These are phyloP conservation scores for Vicia faba DNA, from an alignment of 306 rosid species.

Conservation along the genomic window DNA sequence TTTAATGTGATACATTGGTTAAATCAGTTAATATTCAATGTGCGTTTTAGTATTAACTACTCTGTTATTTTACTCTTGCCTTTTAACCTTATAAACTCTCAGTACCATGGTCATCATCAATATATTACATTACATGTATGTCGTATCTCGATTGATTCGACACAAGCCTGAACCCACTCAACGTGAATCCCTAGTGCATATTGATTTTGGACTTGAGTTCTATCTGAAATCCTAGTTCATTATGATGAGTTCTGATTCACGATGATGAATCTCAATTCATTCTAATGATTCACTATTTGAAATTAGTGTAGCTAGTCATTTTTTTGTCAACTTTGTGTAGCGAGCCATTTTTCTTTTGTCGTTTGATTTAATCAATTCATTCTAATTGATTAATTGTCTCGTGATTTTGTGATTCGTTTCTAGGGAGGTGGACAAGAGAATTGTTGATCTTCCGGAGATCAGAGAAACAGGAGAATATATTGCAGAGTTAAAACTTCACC, in stretches of 20 bases:
- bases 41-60: conserved; percentile 5
- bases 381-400: conserved; percentile 10
- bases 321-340: neutral
- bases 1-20: neutral
- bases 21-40: conserved; percentile 4
- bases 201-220: neutral
- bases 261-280: neutral
- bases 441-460: conserved; percentile 84
- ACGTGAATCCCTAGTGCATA: neutral
- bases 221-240: neutral
- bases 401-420: conserved; percentile 26
- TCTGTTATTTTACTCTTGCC: neutral
- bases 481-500: conserved; percentile 96
- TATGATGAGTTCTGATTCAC: neutral
- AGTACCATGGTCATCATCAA: neutral
- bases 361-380: neutral
- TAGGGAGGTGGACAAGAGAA: conserved; percentile 93
- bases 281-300: neutral
- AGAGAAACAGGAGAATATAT: conserved; percentile 83
- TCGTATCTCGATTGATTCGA: neutral
- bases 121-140: neutral
- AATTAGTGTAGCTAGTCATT: neutral
- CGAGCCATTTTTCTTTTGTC: neutral
- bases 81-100: conserved; percentile 5
- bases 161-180: neutral